phyloP scores from a whole-genome alignment of 306 rosid species.

The Corylus heterophylla region DNA sequence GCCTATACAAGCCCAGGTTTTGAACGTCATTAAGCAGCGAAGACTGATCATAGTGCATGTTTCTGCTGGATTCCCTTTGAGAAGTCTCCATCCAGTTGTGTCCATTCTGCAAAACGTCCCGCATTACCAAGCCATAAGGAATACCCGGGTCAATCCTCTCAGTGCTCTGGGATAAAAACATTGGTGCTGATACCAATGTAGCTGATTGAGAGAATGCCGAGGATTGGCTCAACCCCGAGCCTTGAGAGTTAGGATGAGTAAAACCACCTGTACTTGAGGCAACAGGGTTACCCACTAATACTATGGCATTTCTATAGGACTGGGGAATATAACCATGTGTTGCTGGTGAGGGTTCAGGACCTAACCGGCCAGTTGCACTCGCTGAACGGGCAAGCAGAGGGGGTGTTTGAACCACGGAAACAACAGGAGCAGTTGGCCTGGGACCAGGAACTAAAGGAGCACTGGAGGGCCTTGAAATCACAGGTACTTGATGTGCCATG shows the following conservation, averaged over 20 bases:
- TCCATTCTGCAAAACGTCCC: slow-evolving; percentile 63
- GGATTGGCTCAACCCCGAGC: slow-evolving; percentile 52
- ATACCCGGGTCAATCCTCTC: slow-evolving; percentile 60
- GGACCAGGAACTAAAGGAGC: slow-evolving; percentile 82
- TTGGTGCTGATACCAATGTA: slow-evolving; percentile 61
- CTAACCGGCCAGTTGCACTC: slow-evolving; percentile 90
- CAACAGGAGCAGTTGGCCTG: slow-evolving; percentile 74
- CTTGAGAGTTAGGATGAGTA: slow-evolving; percentile 54
- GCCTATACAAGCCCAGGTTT: slow-evolving; percentile 58
- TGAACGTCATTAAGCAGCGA: slow-evolving; percentile 50
- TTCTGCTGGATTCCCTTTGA: slow-evolving; percentile 55
- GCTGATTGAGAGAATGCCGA: slow-evolving; percentile 60
- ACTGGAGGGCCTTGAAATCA: slow-evolving; percentile 80
- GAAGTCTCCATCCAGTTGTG: slow-evolving; percentile 68
- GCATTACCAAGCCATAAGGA: slow-evolving; percentile 51
- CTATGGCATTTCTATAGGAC: slow-evolving; percentile 89
- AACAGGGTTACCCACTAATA: slow-evolving; percentile 60
- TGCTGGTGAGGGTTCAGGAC: slow-evolving; percentile 79
- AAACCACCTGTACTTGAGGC: slow-evolving; percentile 52
- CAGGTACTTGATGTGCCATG: slow-evolving; percentile 47
- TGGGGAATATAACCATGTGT: slow-evolving; percentile 75
- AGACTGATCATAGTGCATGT: slow-evolving; percentile 53
- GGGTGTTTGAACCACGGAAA: slow-evolving; percentile 69
- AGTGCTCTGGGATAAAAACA: slow-evolving; percentile 58
- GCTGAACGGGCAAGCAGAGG: slow-evolving; percentile 73